phyloP scores from a whole-genome alignment of 202 grass and related monocot genomes.

The Panicum hallii region DNA sequence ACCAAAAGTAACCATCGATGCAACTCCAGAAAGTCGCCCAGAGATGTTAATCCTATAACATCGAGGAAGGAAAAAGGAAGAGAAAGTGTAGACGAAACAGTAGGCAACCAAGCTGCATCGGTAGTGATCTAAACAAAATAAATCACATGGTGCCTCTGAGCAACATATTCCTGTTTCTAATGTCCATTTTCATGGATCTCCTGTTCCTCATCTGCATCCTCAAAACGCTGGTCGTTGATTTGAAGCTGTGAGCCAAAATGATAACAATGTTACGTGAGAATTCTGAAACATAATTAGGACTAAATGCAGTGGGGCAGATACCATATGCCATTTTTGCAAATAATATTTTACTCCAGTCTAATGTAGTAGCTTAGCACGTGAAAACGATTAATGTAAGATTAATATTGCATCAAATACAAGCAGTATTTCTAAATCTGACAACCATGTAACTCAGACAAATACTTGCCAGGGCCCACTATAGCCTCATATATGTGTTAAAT shows the following conservation, averaged over 20 bases:
- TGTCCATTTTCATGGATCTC: conserved; percentile 57
- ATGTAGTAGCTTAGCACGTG: neutral
- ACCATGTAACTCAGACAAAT: neutral
- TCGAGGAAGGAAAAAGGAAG: conserved; percentile 6
- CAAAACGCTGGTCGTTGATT: conserved; percentile 82
- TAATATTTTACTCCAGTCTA: neutral
- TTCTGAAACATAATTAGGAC: neutral
- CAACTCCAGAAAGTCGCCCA: conserved; percentile 41
- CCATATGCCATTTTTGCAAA: neutral
- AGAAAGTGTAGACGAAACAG: conserved; percentile 21
- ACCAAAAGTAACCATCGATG: conserved; percentile 57
- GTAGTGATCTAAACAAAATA: conserved; percentile 45
- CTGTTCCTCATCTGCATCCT: conserved; percentile 87
- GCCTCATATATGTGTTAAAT: neutral
- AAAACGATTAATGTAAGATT: neutral
- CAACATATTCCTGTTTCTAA: conserved; percentile 34
- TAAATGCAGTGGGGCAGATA: neutral
- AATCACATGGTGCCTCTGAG: conserved; percentile 28
- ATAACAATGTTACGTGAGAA: neutral
- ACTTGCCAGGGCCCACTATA: neutral
- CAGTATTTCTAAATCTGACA: neutral
- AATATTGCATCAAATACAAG: neutral
- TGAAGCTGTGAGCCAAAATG: conserved; percentile 65
- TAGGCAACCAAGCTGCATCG: conserved; percentile 49
- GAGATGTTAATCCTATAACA: conserved; percentile 53